These are phyloP conservation scores for Diaporthe capsici DNA, from an alignment of 2,329 filamentous ascomycete genomes.

Conservation along the genomic window DNA sequence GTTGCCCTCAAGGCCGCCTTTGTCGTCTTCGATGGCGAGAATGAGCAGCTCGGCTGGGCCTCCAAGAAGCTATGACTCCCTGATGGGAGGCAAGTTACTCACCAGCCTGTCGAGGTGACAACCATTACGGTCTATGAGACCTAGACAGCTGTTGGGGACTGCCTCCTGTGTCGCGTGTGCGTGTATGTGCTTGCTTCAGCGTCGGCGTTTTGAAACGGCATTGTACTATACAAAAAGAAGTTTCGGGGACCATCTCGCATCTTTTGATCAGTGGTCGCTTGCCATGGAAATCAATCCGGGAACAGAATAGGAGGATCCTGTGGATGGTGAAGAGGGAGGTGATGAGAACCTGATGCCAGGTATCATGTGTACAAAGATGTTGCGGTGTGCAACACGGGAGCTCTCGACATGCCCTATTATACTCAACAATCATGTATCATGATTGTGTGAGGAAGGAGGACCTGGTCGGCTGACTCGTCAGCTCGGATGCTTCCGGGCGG, in stretches of 20 bases:
- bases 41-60: slow-evolving; percentile 59
- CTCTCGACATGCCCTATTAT: not conserved
- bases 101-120: slow-evolving; percentile 36
- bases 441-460: slow-evolving; percentile 1
- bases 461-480: not conserved
- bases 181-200: slow-evolving; percentile 33
- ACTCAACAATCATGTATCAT: slow-evolving; percentile 1
- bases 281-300: slow-evolving; percentile 1
- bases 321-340: not conserved
- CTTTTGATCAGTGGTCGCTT: slow-evolving; percentile 7
- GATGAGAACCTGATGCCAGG: not conserved
- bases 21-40: slow-evolving; percentile 53
- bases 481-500: not conserved
- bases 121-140: slow-evolving; percentile 32
- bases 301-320: not conserved
- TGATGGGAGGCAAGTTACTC: slow-evolving; percentile 27
- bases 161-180: slow-evolving; percentile 31
- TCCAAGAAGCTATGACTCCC: slow-evolving; percentile 44
- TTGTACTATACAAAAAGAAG: slow-evolving; percentile 27
- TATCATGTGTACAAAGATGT: slow-evolving; percentile 20
- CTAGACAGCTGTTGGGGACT: slow-evolving; percentile 26
- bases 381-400: slow-evolving; percentile 9
- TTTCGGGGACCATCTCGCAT: slow-evolving; percentile 9
- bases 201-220: slow-evolving; percentile 33
- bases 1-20: slow-evolving; percentile 51